Evolutionary conservation across 257 asterid species (phyloP).

Genomic region (Rauvolfia tetraphylla): DNA sequence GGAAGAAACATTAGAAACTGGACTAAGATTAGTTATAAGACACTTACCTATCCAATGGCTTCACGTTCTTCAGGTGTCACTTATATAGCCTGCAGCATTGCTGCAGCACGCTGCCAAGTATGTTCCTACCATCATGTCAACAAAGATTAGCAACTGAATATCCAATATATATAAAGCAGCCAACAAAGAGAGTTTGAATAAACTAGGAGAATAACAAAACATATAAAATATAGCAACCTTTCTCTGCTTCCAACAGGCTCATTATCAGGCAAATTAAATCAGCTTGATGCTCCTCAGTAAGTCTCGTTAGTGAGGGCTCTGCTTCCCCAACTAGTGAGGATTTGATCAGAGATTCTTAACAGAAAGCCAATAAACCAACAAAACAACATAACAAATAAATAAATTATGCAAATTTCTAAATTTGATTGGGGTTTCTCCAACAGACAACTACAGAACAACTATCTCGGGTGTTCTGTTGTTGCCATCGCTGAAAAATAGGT

Average conservation of each 20-base stretch:
- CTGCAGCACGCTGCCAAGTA: slow-evolving; percentile 59
- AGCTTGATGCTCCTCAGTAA: slow-evolving; percentile 78
- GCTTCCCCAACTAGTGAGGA: slow-evolving; percentile 87
- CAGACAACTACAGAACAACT: no score
- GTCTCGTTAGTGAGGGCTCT: slow-evolving; percentile 67
- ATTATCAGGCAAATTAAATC: slow-evolving; percentile 83
- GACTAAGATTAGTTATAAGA: neutral
- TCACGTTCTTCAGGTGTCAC: slow-evolving; percentile 77
- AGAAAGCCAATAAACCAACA: no score
- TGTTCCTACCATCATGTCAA: slow-evolving; percentile 31
- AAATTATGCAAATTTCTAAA: no score
- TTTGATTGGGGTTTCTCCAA: no score
- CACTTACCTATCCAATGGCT: slow-evolving; percentile 66
- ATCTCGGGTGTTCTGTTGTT: no score
- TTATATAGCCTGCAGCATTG: slow-evolving; percentile 54
- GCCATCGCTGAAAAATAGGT: no score
- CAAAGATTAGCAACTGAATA: slow-evolving; percentile 1
- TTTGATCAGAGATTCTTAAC: slow-evolving; percentile 70
- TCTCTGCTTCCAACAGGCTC: slow-evolving; percentile 88
- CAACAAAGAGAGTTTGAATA: neutral
- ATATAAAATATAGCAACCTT: slow-evolving; percentile 40
- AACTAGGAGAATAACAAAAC: neutral
- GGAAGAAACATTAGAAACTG: neutral
- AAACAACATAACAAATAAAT: no score
- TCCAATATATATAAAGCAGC: neutral